phyloP scores from a whole-genome alignment of 805 yeast species.

The Metschnikowia bowlesiae region DNA sequence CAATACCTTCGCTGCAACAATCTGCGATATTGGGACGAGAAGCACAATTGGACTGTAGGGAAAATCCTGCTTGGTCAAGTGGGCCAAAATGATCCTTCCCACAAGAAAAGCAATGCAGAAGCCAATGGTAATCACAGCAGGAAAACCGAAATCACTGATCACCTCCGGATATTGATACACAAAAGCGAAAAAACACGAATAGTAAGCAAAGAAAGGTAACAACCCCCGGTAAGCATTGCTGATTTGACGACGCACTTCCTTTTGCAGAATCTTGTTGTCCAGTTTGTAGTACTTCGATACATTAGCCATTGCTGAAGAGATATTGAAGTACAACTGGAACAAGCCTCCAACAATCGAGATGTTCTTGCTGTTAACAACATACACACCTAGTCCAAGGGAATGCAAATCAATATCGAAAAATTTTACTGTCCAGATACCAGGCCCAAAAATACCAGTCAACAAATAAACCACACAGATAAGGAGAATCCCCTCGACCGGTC shows the following conservation, averaged over 20 bases:
- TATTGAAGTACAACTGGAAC: slow-evolving; percentile 57
- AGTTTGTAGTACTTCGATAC: slow-evolving; percentile 45
- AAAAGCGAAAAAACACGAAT: slow-evolving; percentile 44
- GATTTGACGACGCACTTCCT: slow-evolving; percentile 32
- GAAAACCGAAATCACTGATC: slow-evolving; percentile 42
- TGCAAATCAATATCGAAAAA: slow-evolving; percentile 39
- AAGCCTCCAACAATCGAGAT: slow-evolving; percentile 50
- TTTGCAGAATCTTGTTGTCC: slow-evolving; percentile 18
- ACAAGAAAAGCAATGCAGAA: slow-evolving; percentile 76
- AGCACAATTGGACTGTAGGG: slow-evolving; percentile 71
- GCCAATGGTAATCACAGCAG: slow-evolving; percentile 68
- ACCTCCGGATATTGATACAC: slow-evolving; percentile 49
- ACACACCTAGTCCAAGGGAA: slow-evolving; percentile 25
- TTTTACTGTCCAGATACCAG: slow-evolving; percentile 55
- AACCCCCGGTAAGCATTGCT: slow-evolving; percentile 48
- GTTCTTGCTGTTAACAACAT: slow-evolving; percentile 37
- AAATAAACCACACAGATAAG: slow-evolving; percentile 53
- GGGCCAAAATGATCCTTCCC: slow-evolving; percentile 87
- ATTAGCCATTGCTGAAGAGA: slow-evolving; percentile 60
- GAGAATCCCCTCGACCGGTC: slow-evolving; percentile 93
- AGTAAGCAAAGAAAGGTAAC: slow-evolving; percentile 62
- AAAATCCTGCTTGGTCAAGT: slow-evolving; percentile 73
- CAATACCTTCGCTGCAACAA: slow-evolving; percentile 31
- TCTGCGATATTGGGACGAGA: slow-evolving; percentile 56
- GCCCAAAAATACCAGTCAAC: slow-evolving; percentile 66